These are phyloP conservation scores for Diaporthe citri DNA, from an alignment of 2,329 filamentous ascomycete species.

Conservation along the genomic window DNA sequence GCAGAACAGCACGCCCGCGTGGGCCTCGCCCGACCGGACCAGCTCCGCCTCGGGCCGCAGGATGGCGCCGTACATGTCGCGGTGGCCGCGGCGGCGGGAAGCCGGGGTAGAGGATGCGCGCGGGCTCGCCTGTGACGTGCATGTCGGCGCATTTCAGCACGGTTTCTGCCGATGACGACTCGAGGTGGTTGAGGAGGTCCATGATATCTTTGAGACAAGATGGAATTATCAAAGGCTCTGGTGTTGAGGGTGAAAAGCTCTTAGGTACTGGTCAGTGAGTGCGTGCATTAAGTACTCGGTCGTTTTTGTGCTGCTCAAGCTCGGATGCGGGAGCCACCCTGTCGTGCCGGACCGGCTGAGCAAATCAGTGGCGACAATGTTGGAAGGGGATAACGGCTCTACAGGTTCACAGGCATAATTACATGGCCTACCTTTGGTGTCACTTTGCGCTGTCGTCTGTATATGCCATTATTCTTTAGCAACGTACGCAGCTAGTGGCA, in stretches of 20 bases:
- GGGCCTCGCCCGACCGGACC: conserved; percentile 52
- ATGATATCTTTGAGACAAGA: not conserved
- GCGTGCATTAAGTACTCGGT: conserved; percentile 4
- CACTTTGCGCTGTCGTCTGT: not conserved
- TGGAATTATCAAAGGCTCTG: not conserved
- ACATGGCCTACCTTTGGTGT: not conserved
- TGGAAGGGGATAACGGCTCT: not conserved
- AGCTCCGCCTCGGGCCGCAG: conserved; percentile 57
- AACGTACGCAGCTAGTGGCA: not conserved
- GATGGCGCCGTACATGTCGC: conserved; percentile 65
- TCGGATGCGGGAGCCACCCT: not conserved
- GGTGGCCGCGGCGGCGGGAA: conserved; percentile 57
- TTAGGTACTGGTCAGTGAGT: not conserved
- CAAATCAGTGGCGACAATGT: not conserved
- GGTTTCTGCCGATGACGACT: not conserved
- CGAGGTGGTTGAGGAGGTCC: not conserved
- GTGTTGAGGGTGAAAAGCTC: not conserved
- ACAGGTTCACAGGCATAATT: not conserved
- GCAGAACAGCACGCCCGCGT: conserved; percentile 62
- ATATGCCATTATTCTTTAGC: not conserved
- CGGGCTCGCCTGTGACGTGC: conserved; percentile 64
- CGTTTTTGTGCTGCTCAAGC: not conserved
- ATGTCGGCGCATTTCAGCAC: conserved; percentile 51
- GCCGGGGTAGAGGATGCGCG: conserved; percentile 58
- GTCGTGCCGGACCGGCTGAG: not conserved